These are phyloP conservation scores for Pichia manshurica DNA, from an alignment of 805 yeast genomes.

Conservation along the genomic window DNA sequence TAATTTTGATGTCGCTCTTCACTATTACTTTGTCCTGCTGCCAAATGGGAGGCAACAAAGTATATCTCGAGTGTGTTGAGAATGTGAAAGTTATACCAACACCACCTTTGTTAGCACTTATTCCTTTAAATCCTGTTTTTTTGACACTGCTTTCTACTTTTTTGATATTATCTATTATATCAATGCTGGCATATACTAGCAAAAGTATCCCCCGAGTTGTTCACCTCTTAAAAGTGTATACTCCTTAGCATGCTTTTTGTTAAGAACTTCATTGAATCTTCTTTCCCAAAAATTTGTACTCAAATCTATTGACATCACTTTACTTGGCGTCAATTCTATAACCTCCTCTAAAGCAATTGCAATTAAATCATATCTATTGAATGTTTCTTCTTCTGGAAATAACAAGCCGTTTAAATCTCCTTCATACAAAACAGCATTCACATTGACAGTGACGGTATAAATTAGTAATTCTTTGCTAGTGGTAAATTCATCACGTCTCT, in stretches of 20 bases:
- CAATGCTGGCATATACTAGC: slow-evolving; percentile 58
- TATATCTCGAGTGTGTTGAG: slow-evolving; percentile 60
- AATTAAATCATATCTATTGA: slow-evolving; percentile 56
- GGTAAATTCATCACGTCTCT: slow-evolving; percentile 36
- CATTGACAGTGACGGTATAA: slow-evolving; percentile 49
- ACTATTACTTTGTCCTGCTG: slow-evolving; percentile 81
- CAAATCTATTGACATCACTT: slow-evolving; percentile 74
- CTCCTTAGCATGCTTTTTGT: slow-evolving; percentile 33
- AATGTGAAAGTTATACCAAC: slow-evolving; percentile 51
- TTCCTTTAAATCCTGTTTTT: slow-evolving; percentile 92
- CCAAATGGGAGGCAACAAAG: slow-evolving; percentile 80
- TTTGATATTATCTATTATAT: slow-evolving; percentile 45
- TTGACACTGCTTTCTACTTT: slow-evolving; percentile 67
- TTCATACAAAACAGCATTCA: slow-evolving; percentile 43
- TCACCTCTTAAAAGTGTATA: slow-evolving; percentile 56
- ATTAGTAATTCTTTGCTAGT: slow-evolving; percentile 36
- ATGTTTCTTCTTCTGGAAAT: slow-evolving; percentile 37
- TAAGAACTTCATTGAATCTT: slow-evolving; percentile 45
- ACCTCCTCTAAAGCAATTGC: slow-evolving; percentile 88
- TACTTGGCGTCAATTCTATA: slow-evolving; percentile 75
- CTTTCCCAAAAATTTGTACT: slow-evolving; percentile 60
- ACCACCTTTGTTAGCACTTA: slow-evolving; percentile 61
- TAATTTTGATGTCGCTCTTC: slow-evolving; percentile 85
- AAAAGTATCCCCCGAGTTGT: slow-evolving; percentile 83
- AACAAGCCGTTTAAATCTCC: slow-evolving; percentile 41